Evolutionary conservation across 495 filamentous ascomycete genomes (phyloP).

Genomic region (Aspergillus bridgeri): DNA sequence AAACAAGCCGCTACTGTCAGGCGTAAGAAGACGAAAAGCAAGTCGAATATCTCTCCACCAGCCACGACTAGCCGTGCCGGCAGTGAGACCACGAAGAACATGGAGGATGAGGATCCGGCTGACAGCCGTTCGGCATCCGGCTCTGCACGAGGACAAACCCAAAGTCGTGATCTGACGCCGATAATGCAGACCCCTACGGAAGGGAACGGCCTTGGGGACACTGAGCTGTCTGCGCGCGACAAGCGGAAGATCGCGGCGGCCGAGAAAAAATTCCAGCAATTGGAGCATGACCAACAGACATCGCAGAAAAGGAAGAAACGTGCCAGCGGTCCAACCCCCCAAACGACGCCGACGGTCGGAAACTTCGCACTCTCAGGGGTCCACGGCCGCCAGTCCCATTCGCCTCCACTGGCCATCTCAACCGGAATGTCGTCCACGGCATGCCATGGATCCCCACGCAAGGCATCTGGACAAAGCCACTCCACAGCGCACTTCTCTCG

Average conservation of each 20-base stretch:
- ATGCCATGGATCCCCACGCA: constrained; percentile 27
- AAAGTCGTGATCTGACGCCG: constrained; percentile 81
- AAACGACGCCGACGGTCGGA: constrained; percentile 28
- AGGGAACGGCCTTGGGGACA: constrained; percentile 47
- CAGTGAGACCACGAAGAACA: constrained; percentile 61
- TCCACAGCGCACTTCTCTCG: constrained; percentile 25
- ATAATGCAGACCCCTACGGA: constrained; percentile 39
- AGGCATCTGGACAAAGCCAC: constrained; percentile 30
- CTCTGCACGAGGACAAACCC: constrained; percentile 69
- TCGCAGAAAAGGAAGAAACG: constrained; percentile 46
- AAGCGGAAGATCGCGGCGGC: constrained; percentile 82
- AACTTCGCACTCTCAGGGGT: constrained; percentile 8
- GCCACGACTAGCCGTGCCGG: constrained; percentile 75
- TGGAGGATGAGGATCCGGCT: constrained; percentile 49
- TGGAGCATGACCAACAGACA: constrained; percentile 52
- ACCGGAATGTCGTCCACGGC: constrained; percentile 16
- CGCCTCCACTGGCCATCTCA: constrained; percentile 25
- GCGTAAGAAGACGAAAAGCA: constrained; percentile 57
- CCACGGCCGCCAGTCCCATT: constrained; percentile 24
- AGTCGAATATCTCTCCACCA: constrained; percentile 60
- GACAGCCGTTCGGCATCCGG: constrained; percentile 67
- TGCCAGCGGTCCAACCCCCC: constrained; percentile 37
- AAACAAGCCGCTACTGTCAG: constrained; percentile 45
- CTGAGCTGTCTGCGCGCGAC: constrained; percentile 78
- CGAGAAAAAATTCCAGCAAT: constrained; percentile 66